Percentiles rank a stretch among this genome's conserved stretches.
These are phyloP conservation scores for Macrolepiota dolichaula DNA, from an alignment of 768 basidiomycete genomes.

Conservation along the genomic window DNA sequence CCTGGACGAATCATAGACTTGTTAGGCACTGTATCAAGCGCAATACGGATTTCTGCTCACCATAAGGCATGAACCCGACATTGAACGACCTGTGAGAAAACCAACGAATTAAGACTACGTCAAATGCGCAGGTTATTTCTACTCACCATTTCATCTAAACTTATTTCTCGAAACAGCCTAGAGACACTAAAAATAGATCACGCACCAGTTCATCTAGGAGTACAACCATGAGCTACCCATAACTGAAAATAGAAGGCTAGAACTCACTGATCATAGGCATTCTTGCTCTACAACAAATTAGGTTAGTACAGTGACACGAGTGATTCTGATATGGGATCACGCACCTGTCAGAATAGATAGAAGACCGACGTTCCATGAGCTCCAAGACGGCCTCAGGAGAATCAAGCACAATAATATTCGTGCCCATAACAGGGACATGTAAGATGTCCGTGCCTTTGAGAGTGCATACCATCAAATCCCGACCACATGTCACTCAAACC, in stretches of 20 bases:
- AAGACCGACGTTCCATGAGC: slow-evolving; percentile 38
- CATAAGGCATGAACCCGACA: slow-evolving; percentile 29
- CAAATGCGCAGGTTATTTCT: background rate
- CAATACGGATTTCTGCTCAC: slow-evolving; percentile 13
- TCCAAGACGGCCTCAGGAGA: slow-evolving; percentile 33
- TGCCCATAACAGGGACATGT: slow-evolving; percentile 24
- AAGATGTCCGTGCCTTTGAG: slow-evolving; percentile 25
- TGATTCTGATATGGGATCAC: background rate
- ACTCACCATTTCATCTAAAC: slow-evolving; percentile 8
- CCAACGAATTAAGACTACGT: background rate
- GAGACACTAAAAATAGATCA: background rate
- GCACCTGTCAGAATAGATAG: slow-evolving; percentile 37
- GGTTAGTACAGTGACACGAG: background rate
- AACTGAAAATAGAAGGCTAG: background rate
- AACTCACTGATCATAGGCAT: slow-evolving; percentile 19
- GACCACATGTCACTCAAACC: background rate
- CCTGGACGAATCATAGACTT: slow-evolving; percentile 13
- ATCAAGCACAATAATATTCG: slow-evolving; percentile 29
- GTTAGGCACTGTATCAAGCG: background rate
- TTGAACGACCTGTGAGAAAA: slow-evolving; percentile 25
- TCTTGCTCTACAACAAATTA: slow-evolving; percentile 6
- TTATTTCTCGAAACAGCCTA: background rate
- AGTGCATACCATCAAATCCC: background rate
- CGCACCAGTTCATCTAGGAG: slow-evolving; percentile 9
- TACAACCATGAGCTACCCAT: background rate